Evolutionary conservation across 805 yeast species (phyloP), one percentile per base, ranked within the genome.

Genomic region (Saturnispora serradocipensis): DNA sequence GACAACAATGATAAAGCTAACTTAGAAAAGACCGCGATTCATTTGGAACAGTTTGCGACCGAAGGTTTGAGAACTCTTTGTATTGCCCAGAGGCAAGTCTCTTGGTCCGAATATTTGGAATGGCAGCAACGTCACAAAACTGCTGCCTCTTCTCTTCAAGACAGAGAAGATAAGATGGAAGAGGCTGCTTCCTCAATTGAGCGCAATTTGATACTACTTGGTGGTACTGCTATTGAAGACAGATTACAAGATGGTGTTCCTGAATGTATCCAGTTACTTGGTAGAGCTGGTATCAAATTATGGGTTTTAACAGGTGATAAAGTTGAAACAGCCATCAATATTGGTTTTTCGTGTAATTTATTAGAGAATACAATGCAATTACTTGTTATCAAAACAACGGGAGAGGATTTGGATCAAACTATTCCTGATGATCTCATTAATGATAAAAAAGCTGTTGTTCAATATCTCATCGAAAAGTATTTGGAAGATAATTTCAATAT

Each of bases 241-340:
- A 74, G 89, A 63, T 69, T 86, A 54, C 95, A 86, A 67, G 88
- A 84, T 59, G 93, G 93, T 69, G 95, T 86, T 50, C 91, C 93
- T 2, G 93, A 85, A 59, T 77, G 91, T 15, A 86, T 86, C 61
- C 78, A 82, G 7, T 63, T 81, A 5, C 70, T 86, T 51, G 85
- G 78, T 15, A 72, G 80, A 56, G 93, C 93, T 7, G 93, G 95
- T 64, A 83, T 86, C 51, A 86, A 86, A 65, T 69, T 86, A 49
- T 86, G 95, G 95, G 93, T 86, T 45, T 71, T 86, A 46, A 86
- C 95, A 3, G 95, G 95, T 69, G 95, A 86, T 66, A 86, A 84
- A 66, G 87, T 86, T n/a, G 95, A 86, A 67, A 86, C 95, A 32
- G 95, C 93, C 11, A 86, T 86, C 59, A 86, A 86, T 61, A 86